Conservation (phyloP, 1,284 basidiomycete genomes). For the Austroboletus niveus region DNA sequence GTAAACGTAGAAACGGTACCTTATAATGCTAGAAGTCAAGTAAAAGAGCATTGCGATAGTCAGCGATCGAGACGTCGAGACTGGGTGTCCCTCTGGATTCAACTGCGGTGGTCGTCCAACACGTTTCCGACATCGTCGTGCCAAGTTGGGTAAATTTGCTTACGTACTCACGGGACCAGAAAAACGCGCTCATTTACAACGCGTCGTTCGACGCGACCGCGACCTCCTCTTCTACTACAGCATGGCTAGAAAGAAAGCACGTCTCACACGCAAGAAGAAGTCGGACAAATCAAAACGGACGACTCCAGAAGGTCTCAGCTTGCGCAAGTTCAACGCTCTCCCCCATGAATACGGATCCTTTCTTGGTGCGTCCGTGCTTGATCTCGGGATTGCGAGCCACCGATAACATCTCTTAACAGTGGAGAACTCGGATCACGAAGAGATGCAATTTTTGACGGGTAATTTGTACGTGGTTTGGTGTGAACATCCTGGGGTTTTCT, state of each 20-base stretch:
- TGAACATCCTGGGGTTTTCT: neutral
- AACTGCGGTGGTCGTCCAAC: slow-evolving; percentile 4
- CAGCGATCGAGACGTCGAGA: neutral
- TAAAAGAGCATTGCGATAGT: slow-evolving; percentile 47
- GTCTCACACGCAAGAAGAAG: slow-evolving; percentile 21
- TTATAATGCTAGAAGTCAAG: slow-evolving; percentile 43
- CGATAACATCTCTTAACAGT: slow-evolving; percentile 10
- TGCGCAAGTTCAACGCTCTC: slow-evolving; percentile 15
- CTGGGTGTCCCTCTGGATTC: neutral
- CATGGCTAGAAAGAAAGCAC: slow-evolving; percentile 28
- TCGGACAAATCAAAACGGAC: neutral
- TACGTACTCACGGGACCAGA: slow-evolving; percentile 17
- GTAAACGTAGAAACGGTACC: slow-evolving; percentile 28
- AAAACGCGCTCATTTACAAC: slow-evolving; percentile 26
- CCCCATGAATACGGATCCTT: slow-evolving; percentile 12
- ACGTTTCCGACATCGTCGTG: slow-evolving; percentile 2
- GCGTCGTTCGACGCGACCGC: slow-evolving; percentile 24
- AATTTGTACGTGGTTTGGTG: slow-evolving; percentile 28
- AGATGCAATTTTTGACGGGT: slow-evolving; percentile 19
- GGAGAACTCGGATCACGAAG: slow-evolving; percentile 25
- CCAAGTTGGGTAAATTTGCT: slow-evolving; percentile 18
- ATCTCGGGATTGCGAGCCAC: neutral
- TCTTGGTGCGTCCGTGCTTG: slow-evolving; percentile 10
- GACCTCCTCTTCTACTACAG: slow-evolving; percentile 3
- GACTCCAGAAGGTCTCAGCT: slow-evolving; percentile 8